Evolutionary conservation across 257 asterid genomes (phyloP), one percentile per base, ranked within the genome.

Genomic region (Plantago major): DNA sequence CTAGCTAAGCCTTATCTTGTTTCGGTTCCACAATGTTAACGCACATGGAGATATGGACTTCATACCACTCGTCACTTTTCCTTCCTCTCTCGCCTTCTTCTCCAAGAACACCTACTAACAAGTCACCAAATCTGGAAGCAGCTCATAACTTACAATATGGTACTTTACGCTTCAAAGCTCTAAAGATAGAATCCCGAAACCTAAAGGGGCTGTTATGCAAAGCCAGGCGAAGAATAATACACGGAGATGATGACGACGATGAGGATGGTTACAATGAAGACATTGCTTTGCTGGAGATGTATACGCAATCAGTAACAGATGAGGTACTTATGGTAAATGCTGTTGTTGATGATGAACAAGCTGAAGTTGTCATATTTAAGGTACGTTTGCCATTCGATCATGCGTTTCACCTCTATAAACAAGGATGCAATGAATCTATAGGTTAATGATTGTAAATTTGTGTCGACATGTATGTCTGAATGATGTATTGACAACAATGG

Each of bases 281-380:
- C 68, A 55, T 87, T 54, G 84, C 78, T n/a, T n/a, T 72, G 72
- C 54, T 87, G 56, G 96, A 84, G 52, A 59, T 55, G 11, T 87
- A 87, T n/a, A 72, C 71, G 55, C 81, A 79, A 33, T 62, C 68
- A 46, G 73, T 68, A 44, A 77, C 74, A 64, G 75, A 81, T 66
- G 94, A 84, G 80, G 74, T 75, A 47, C 89, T 87, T 55, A 61
- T 82, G 58, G 89, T 87, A 44, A 76, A 73, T 40, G 89, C 85
- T 10, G 8, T 62, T 62, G 82, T 84, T 65, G 94, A 82, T 58
- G 79, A 70, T 5, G 73, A 82, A 13, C 74, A 61, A 49, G 84
- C 83, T 42, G 76, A 84, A 73, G 74, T 87, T 57, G 50, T 87
- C 47, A 73, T 84, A 44, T 87, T 80, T 75, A 87, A 84, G 90